Percentiles rank a stretch among this genome's conserved stretches.
Evolutionary conservation across 1,139 yeast species (phyloP).

Genomic region (Blastobotrys illinoisensis): DNA sequence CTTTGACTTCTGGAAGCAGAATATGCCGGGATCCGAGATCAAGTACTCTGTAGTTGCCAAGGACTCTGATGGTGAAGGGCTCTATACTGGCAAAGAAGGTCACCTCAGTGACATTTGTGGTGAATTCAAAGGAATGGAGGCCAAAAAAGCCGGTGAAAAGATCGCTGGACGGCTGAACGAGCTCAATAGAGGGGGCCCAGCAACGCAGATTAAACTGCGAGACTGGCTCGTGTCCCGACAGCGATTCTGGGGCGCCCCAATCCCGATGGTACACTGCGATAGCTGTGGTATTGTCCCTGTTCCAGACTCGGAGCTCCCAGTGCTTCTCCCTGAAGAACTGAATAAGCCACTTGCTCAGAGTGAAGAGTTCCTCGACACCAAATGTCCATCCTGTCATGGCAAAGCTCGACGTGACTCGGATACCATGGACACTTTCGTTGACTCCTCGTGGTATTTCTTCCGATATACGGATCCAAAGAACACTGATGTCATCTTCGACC

Average conservation of each 20-base stretch:
- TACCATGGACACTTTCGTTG: slow-evolving; percentile 98
- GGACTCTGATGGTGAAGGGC: slow-evolving; percentile 25
- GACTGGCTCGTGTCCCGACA: slow-evolving; percentile 96
- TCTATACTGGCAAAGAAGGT: slow-evolving; percentile 52
- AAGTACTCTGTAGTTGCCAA: background rate
- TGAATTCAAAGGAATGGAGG: slow-evolving; percentile 45
- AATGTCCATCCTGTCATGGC: slow-evolving; percentile 76
- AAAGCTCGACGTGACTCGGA: slow-evolving; percentile 87
- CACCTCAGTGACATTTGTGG: slow-evolving; percentile 48
- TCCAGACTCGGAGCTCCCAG: slow-evolving; percentile 82
- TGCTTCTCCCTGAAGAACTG: slow-evolving; percentile 60
- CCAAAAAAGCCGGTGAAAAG: slow-evolving; percentile 46
- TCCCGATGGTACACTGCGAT: slow-evolving; percentile 84
- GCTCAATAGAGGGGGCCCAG: slow-evolving; percentile 10
- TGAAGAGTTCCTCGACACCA: slow-evolving; percentile 63
- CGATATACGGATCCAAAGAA: slow-evolving; percentile 77
- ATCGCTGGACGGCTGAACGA: slow-evolving; percentile 43
- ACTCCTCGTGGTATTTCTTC: slow-evolving; percentile 93
- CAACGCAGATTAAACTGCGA: slow-evolving; percentile 60
- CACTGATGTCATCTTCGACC: slow-evolving; percentile 45
- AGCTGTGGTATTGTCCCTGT: slow-evolving; percentile 87
- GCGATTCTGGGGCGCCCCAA: slow-evolving; percentile 98
- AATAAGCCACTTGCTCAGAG: slow-evolving; percentile 70
- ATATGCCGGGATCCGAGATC: slow-evolving; percentile 40
- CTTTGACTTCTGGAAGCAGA: slow-evolving; percentile 66